Conservation (phyloP, 371 early-diverging fungal genomes). For the Syncephalis fuscata region DNA sequence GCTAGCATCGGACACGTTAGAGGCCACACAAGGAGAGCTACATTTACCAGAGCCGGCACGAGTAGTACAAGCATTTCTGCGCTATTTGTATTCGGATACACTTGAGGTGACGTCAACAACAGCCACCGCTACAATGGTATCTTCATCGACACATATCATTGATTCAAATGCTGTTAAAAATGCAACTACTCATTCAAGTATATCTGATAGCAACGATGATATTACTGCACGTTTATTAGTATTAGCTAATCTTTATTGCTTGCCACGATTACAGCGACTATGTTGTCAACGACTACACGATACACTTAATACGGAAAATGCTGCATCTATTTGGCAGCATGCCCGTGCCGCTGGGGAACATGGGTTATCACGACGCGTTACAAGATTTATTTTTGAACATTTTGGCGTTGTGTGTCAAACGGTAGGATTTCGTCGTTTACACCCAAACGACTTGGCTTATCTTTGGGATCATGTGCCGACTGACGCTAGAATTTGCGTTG, state of each 20-base stretch:
- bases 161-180: too few relatives aligned
- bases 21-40: conserved; percentile 21
- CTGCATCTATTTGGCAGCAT: conserved; percentile 33
- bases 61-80: conserved; percentile 29
- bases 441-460: conserved; percentile 29
- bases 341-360: conserved; percentile 37
- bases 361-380: conserved; percentile 32
- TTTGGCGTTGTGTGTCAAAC: conserved; percentile 48
- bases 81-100: conserved; percentile 40
- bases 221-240: conserved; percentile 38
- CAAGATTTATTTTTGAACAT: conserved; percentile 38
- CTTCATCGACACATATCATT: too few relatives aligned
- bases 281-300: conserved; percentile 27
- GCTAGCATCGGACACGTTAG: conserved; percentile 28
- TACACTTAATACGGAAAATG: conserved; percentile 30
- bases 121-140: too few relatives aligned
- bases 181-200: too few relatives aligned
- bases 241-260: conserved; percentile 37
- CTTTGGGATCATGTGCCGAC: conserved; percentile 41
- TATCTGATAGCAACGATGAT: conserved; percentile 4
- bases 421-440: conserved; percentile 24
- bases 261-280: conserved; percentile 31
- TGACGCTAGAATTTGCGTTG: conserved; percentile 17
- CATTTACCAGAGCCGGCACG: conserved; percentile 28
- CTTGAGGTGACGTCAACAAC: conserved; percentile 20